Base-by-base conservation (phyloP, 805 yeast genomes). In the Torulaspora indica region DNA sequence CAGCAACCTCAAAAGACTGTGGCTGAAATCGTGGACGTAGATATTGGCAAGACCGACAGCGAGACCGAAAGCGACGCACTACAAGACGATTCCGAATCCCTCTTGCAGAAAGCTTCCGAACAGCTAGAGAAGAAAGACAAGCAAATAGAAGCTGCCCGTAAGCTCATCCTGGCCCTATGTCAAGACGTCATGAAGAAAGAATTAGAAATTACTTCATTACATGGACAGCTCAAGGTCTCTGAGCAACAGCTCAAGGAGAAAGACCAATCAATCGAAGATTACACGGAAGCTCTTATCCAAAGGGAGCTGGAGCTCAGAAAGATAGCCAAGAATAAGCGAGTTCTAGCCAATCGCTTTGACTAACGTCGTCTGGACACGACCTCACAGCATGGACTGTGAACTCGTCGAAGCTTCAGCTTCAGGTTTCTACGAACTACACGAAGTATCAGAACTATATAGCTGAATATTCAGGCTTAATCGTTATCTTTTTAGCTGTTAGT, bases 181-280 rank as follows among this genome's bases (percentile, higher is more conserved):
- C 40, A 39, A 28, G 55, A 52, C 28, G 45, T 54, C 4, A 48
- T 58, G 41, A 35, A 47, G 15, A 46, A 54, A 15, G 53, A 58
- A 34, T 17, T 56, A 29, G 44, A 47, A 32, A 40, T 58, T 3
- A 50, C 60, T 8, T 48, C 61, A 6, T 52, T 57, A 10, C 22
- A 30, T 4, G 60, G 57, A 15, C 49, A 33, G 34, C 32, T 47
- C 18, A 49, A 28, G 29, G 30, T 27, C 23, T 33, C 47, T 22
- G 34, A 40, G 25, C 37, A 18, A 12, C 35, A 34, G 14, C 23
- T 36, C 9, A 13, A 41, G 17, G 27, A 35, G 13, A 43, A 38
- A 22, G 31, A 38, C 15, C 31, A 27, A 7, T 32, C 33, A 10
- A 20, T 45, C 10, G 35, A 41, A 14, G 46, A 47, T 12, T 43